Evolutionary conservation across 257 asterid species (phyloP), one percentile per base, ranked within the genome.

Genomic region (Avicennia marina): DNA sequence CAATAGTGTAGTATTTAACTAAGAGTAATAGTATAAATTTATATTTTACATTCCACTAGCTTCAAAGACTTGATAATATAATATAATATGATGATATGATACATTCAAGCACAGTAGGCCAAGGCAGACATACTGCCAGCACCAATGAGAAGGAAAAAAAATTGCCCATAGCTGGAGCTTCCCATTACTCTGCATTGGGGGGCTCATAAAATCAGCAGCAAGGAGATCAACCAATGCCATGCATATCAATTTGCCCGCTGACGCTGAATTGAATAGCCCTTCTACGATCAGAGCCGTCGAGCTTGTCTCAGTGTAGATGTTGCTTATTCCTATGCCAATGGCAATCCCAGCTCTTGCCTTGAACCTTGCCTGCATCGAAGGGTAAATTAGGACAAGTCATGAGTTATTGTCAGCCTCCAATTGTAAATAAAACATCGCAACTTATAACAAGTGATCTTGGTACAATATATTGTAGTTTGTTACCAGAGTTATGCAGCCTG

Each of bases 101-200:
- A n/a, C n/a, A n/a, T n/a, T n/a, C n/a, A n/a, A n/a, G 79, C 75
- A 75, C 75, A 73, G 18, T 58, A 68, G 44, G 79, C 72, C 40
- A 68, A 34, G 16, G 64, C 33, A 47, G 79, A 68, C 79, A 68
- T 73, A 22, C 69, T 43, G 0, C 68, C 75, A 25, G 72, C 66
- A 0, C 79, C 79, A 1, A 68, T 15, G n/a, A 73, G 66, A 54
- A 73, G 69, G 18, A 72, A 42, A 41, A 0, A 32, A 38, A 42
- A 55, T 63, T 1, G 75, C 72, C 4, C 55, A 58, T 4, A 73
- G 16, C 18, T 64, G 68, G 40, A 73, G 75, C 11, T 48, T 73
- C 0, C 26, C 40, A 43, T 44, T 42, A 13, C 9, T 49, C 45
- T 68, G 79, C 72, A 73, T 58, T 42, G 25, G 64, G 0, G 75